phyloP scores from a whole-genome alignment of 495 filamentous ascomycete genomes.

The Collariella sp. region DNA sequence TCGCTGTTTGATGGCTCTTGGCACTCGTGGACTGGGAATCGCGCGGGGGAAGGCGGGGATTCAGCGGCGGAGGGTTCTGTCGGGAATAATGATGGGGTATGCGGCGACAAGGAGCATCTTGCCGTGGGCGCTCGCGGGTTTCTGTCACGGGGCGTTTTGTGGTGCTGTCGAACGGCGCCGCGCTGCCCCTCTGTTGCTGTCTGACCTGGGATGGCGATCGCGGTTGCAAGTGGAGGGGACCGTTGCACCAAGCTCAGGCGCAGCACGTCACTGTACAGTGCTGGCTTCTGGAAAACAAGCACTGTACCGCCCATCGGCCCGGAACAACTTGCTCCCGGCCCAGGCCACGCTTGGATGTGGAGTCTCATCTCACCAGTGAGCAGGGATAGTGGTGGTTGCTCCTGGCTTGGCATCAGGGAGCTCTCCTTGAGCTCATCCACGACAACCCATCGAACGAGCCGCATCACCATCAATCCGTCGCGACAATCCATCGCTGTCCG shows the following conservation, averaged over 20 bases:
- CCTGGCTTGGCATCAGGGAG: neutral
- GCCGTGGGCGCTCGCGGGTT: neutral
- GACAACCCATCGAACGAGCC: neutral
- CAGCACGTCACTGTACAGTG: conserved; percentile 19
- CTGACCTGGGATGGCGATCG: neutral
- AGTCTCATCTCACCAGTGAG: too few relatives aligned
- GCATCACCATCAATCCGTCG: neutral
- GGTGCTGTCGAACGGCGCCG: neutral
- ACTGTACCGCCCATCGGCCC: neutral
- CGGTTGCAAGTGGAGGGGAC: neutral
- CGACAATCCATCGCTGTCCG: neutral
- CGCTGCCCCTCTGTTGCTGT: neutral
- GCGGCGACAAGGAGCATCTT: conserved; percentile 9
- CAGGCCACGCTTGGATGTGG: too few relatives aligned
- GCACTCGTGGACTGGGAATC: neutral
- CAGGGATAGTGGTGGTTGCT: too few relatives aligned
- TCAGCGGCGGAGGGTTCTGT: conserved; percentile 6
- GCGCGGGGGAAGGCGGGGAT: conserved; percentile 5
- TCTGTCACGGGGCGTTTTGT: neutral
- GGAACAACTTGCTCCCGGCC: conserved; percentile 8
- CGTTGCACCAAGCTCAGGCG: neutral
- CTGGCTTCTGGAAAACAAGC: too few relatives aligned
- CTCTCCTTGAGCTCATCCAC: neutral
- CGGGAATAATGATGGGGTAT: neutral
- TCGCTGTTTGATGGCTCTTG: neutral